phyloP scores from a whole-genome alignment of 2,329 filamentous ascomycete species.

The Elsinoe necatrix region DNA sequence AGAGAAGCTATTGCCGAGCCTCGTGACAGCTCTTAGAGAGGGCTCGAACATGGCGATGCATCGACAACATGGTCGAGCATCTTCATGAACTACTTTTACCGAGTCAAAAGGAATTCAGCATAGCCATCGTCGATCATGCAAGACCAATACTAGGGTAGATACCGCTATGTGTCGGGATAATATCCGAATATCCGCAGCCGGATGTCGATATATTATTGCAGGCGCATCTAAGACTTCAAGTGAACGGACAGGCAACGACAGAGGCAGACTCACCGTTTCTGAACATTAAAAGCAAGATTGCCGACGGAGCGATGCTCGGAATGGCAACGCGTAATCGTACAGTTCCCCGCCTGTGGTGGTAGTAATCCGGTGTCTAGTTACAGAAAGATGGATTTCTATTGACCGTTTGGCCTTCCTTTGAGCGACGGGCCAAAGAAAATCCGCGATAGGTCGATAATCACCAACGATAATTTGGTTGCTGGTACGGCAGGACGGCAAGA shows the following conservation, averaged over 20 bases:
- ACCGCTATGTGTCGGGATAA: not conserved
- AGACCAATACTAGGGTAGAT: not conserved
- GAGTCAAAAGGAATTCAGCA: not conserved
- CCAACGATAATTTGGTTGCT: conserved; percentile 9
- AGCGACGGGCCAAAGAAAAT: conserved; percentile 11
- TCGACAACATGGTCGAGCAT: not conserved
- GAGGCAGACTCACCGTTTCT: not conserved
- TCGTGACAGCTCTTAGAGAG: conserved; percentile 25
- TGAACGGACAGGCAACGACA: not conserved
- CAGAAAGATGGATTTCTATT: not conserved
- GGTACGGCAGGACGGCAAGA: not conserved
- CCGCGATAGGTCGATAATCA: conserved; percentile 10
- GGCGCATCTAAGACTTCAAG: not conserved
- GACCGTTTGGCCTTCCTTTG: conserved; percentile 1
- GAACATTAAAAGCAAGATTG: not conserved
- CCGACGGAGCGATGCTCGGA: not conserved
- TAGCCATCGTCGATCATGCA: not conserved
- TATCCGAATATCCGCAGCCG: not conserved
- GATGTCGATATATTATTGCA: not conserved
- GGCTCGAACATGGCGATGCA: not conserved
- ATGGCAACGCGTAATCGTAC: not conserved
- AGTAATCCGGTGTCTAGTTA: not conserved
- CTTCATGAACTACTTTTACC: not conserved
- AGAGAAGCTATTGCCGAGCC: conserved; percentile 32
- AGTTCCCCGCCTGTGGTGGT: not conserved